phyloP scores from a whole-genome alignment of 2,329 filamentous ascomycete species.

The Ascosphaera aggregata region DNA sequence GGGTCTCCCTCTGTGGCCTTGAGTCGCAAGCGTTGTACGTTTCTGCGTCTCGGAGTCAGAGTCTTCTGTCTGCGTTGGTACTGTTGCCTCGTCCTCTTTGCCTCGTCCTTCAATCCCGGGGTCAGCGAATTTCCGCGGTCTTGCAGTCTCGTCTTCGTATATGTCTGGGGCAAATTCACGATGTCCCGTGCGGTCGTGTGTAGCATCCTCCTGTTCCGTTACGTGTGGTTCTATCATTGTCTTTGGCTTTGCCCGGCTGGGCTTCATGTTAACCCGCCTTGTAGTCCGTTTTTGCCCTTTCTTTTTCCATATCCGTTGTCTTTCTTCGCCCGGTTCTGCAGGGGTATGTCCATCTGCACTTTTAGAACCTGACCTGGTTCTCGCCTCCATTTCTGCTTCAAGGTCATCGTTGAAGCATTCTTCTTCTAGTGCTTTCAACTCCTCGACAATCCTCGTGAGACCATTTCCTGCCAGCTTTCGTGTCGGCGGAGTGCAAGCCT shows the following conservation, averaged over 20 bases:
- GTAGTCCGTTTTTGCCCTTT: constrained; percentile 27
- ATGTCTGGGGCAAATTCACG: neutral
- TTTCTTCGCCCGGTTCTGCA: constrained; percentile 2
- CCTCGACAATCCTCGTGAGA: constrained; percentile 16
- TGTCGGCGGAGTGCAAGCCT: constrained; percentile 1
- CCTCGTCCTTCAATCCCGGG: constrained; percentile 2
- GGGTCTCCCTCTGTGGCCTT: constrained; percentile 4
- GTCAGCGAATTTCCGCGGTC: neutral
- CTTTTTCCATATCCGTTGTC: constrained; percentile 18
- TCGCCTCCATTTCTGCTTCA: constrained; percentile 17
- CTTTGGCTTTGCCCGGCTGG: constrained; percentile 14
- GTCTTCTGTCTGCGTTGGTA: constrained; percentile 12
- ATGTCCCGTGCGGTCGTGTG: neutral
- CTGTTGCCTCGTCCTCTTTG: constrained; percentile 10
- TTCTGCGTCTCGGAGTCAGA: constrained; percentile 7
- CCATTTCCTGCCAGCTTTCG: constrained; percentile 17
- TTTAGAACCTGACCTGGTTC: neutral
- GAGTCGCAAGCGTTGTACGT: constrained; percentile 1
- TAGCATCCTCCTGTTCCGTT: constrained; percentile 5
- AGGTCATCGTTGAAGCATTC: constrained; percentile 20
- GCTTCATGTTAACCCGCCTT: constrained; percentile 20
- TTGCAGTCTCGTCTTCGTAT: constrained; percentile 2
- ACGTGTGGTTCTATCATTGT: constrained; percentile 7
- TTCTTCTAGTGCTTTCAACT: constrained; percentile 18
- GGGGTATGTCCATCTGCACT: constrained; percentile 2